A percentile compares a stretch with the other conserved stretches of the same genome.
Conservation (phyloP, 306 rosid genomes). For the Cucurbita argyrosperma region DNA sequence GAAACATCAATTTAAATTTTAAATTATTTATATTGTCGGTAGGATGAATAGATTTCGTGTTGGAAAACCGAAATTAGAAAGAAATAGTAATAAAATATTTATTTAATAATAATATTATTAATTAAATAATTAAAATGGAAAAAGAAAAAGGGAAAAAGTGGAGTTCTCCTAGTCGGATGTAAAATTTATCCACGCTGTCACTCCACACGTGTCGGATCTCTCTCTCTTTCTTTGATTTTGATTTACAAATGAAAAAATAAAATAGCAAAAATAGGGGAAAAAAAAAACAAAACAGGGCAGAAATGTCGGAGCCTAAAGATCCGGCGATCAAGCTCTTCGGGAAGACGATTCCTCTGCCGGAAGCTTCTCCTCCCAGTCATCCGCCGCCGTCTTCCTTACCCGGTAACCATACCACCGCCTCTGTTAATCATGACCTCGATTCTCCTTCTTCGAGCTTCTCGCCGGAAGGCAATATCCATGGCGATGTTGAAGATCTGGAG, state of each 20-base stretch:
- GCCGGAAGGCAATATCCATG: slow-evolving; percentile 6
- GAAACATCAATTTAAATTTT: background rate
- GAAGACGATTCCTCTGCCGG: slow-evolving; percentile 37
- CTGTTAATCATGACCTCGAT: slow-evolving; percentile 15
- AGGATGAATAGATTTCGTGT: background rate
- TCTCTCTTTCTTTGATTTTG: background rate
- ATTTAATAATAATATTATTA: background rate
- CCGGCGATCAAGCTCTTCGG: slow-evolving; percentile 61
- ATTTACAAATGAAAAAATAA: background rate
- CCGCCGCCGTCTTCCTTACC: background rate
- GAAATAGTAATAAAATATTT: background rate
- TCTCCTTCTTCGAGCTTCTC: slow-evolving; percentile 18
- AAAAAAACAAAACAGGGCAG: background rate
- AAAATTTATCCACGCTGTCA: background rate
- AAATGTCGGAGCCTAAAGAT: slow-evolving; percentile 43
- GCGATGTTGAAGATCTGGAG: slow-evolving; percentile 20
- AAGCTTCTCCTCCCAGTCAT: slow-evolving; percentile 10
- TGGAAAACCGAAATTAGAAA: background rate
- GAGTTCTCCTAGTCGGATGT: background rate
- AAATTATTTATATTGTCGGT: background rate
- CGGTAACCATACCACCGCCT: background rate
- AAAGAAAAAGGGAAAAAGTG: background rate
- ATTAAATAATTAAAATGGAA: background rate
- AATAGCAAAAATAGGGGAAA: background rate
- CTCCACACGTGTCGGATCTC: slow-evolving; percentile 4